Percentiles rank a stretch among this genome's conserved stretches.
These are phyloP conservation scores for Geotrichum restrictum DNA, from an alignment of 1,139 yeast species.

Conservation along the genomic window DNA sequence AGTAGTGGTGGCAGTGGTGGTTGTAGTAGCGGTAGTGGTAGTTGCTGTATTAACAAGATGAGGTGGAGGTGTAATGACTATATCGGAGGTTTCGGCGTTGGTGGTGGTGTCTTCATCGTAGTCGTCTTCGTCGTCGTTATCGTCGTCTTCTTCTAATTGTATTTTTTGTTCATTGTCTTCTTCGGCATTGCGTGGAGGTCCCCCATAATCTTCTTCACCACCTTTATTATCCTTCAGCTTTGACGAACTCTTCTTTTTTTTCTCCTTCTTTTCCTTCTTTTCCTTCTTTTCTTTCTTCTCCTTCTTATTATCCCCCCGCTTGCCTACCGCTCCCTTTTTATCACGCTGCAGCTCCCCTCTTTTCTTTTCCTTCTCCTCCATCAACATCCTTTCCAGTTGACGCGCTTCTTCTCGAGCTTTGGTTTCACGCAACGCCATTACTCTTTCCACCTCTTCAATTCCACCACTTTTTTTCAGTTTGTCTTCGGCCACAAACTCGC, in stretches of 20 bases:
- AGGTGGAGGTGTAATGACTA: not conserved
- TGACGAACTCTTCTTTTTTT: conserved; percentile 13
- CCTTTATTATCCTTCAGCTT: conserved; percentile 20
- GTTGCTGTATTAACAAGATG: too few species aligned
- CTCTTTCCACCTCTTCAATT: conserved; percentile 74
- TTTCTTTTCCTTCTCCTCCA: conserved; percentile 28
- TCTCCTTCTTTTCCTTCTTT: conserved; percentile 12
- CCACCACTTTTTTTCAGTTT: conserved; percentile 83
- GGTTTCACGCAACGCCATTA: conserved; percentile 60
- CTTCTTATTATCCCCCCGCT: conserved; percentile 20
- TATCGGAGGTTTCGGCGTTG: not conserved
- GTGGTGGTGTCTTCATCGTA: not conserved
- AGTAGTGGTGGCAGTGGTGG: too few species aligned
- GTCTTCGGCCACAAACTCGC: conserved; percentile 72
- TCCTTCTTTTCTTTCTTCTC: conserved; percentile 17
- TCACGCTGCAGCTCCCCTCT: conserved; percentile 23
- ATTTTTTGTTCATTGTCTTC: too few species aligned
- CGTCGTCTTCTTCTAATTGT: not conserved
- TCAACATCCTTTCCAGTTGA: conserved; percentile 28
- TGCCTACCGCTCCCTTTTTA: conserved; percentile 21
- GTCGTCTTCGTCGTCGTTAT: not conserved
- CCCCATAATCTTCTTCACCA: conserved; percentile 2
- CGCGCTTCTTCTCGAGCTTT: conserved; percentile 36
- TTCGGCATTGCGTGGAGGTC: not conserved
- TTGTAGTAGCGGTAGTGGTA: too few species aligned